phyloP scores from a whole-genome alignment of 768 basidiomycete species.

The Boletus subparvulus region DNA sequence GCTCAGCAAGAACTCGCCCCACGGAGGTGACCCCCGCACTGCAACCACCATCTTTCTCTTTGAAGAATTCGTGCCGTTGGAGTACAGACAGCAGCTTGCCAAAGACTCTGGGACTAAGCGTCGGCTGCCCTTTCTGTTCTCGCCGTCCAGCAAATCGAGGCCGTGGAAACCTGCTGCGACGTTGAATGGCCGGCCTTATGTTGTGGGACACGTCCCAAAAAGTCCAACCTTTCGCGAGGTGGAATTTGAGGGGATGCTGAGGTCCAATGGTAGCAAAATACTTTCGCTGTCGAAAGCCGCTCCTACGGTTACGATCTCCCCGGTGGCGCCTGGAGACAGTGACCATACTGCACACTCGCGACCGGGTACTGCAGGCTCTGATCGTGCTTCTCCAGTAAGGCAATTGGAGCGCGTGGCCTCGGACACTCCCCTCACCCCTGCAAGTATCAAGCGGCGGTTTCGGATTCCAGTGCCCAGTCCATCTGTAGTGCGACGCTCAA shows the following conservation, averaged over 20 bases:
- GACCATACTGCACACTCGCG: conserved; percentile 28
- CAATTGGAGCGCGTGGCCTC: conserved; percentile 27
- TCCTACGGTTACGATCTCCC: conserved; percentile 25
- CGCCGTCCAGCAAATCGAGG: conserved; percentile 44
- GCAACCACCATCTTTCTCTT: conserved; percentile 74
- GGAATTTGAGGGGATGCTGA: conserved; percentile 77
- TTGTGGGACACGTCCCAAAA: conserved; percentile 56
- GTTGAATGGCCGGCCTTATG: conserved; percentile 75
- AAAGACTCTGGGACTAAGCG: conserved; percentile 51
- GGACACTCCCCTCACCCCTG: conserved; percentile 30
- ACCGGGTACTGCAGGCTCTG: conserved; percentile 24
- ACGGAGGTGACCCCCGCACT: conserved; percentile 63
- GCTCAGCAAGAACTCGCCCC: conserved; percentile 23
- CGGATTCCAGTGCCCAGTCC: conserved; percentile 61
- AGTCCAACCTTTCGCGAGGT: conserved; percentile 58
- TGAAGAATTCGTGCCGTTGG: conserved; percentile 91
- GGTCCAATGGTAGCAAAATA: conserved; percentile 50
- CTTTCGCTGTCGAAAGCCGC: conserved; percentile 31
- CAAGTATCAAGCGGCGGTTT: conserved; percentile 48
- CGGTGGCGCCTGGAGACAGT: conserved; percentile 28
- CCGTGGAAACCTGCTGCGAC: conserved; percentile 84
- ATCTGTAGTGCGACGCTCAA: conserved; percentile 45
- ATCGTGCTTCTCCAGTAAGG: conserved; percentile 15
- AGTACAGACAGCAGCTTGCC: conserved; percentile 76
- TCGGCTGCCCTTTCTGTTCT: conserved; percentile 71